Percentiles rank a stretch among this genome's conserved stretches.
These are phyloP conservation scores for Serendipita sp. DNA, from an alignment of 1,284 basidiomycete species.

Conservation along the genomic window DNA sequence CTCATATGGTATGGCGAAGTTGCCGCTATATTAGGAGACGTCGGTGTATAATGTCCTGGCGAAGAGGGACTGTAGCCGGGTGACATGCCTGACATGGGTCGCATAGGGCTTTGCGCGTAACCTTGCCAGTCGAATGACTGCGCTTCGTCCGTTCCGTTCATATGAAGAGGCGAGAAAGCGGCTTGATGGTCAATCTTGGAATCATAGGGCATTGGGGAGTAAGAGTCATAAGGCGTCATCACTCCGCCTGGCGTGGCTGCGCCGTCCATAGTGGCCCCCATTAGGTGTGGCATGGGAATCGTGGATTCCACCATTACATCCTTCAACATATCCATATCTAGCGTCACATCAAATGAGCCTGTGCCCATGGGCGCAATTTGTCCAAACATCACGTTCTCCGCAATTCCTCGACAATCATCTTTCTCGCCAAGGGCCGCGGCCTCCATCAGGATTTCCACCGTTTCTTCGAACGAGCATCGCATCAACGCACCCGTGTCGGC, in stretches of 20 bases:
- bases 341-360: slow-evolving; percentile 85
- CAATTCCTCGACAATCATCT: slow-evolving; percentile 95
- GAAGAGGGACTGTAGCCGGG: slow-evolving; percentile 75
- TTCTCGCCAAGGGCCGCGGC: slow-evolving; percentile 96
- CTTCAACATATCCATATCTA: slow-evolving; percentile 98
- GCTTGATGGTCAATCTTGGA: slow-evolving; percentile 71
- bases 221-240: slow-evolving; percentile 91
- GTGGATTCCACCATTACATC: slow-evolving; percentile 97
- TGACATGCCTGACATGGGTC: slow-evolving; percentile 54
- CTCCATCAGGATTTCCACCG: slow-evolving; percentile 97
- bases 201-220: slow-evolving; percentile 69
- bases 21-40: slow-evolving; percentile 58
- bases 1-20: slow-evolving; percentile 55
- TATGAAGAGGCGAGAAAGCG: slow-evolving; percentile 87
- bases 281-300: slow-evolving; percentile 75
- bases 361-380: slow-evolving; percentile 99
- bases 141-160: slow-evolving; percentile 72
- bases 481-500: slow-evolving; percentile 95
- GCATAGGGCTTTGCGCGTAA: slow-evolving; percentile 72
- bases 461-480: slow-evolving; percentile 99
- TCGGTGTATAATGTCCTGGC: slow-evolving; percentile 73
- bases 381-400: slow-evolving; percentile 96
- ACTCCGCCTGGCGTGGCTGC: slow-evolving; percentile 86
- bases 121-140: slow-evolving; percentile 55
- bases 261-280: slow-evolving; percentile 65